phyloP scores from a whole-genome alignment of 495 filamentous ascomycete genomes.

The Mycothermus thermophilus region DNA sequence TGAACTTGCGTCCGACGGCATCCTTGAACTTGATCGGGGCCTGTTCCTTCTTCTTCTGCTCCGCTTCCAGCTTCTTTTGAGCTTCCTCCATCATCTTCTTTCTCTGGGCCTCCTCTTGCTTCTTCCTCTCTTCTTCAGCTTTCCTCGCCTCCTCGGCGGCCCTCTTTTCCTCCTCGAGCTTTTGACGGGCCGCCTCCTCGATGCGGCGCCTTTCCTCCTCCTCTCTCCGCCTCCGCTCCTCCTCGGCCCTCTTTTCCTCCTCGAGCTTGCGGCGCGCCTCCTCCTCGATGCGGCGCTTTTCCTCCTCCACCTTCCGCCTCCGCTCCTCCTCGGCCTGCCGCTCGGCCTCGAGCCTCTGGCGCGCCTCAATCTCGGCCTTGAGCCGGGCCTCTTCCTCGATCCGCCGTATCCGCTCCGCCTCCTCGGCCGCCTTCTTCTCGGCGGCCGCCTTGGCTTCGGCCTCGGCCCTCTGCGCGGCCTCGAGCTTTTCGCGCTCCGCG shows the following conservation, averaged over 20 bases:
- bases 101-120: conserved; percentile 33
- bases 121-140: conserved; percentile 24
- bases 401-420: conserved; percentile 31
- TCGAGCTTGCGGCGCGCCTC: conserved; percentile 30
- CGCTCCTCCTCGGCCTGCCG: conserved; percentile 18
- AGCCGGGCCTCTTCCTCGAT: conserved; percentile 31
- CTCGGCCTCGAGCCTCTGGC: conserved; percentile 30
- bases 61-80: conserved; percentile 39
- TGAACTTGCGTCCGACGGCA: conserved; percentile 73
- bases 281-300: conserved; percentile 24
- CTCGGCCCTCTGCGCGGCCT: conserved; percentile 28
- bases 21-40: conserved; percentile 70
- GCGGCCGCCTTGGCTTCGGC: conserved; percentile 28
- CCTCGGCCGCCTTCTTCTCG: conserved; percentile 31
- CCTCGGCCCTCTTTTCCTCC: conserved; percentile 20
- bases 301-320: conserved; percentile 23
- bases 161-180: conserved; percentile 22
- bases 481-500: conserved; percentile 20
- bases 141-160: conserved; percentile 16
- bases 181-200: conserved; percentile 24
- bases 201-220: conserved; percentile 20
- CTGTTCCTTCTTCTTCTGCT: conserved; percentile 37
- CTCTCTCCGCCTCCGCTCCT: conserved; percentile 23
- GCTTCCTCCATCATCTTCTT: conserved; percentile 32
- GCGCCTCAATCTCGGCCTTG: conserved; percentile 30